phyloP scores from a whole-genome alignment of 1,284 basidiomycete species.

The Ustilago xerochloae region DNA sequence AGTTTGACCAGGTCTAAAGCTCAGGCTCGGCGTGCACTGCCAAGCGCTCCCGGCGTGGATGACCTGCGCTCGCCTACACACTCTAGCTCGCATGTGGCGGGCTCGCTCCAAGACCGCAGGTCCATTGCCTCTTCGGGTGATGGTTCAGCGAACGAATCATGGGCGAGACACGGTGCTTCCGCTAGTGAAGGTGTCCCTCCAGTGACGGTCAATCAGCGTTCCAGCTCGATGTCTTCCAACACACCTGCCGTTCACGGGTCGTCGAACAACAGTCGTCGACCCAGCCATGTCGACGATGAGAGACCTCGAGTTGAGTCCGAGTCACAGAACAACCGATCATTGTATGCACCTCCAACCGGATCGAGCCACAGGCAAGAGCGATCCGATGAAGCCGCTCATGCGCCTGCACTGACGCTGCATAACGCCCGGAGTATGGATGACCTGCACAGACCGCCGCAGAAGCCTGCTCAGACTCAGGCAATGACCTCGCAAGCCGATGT shows the following conservation, averaged over 20 bases:
- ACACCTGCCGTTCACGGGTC: slow-evolving; percentile 3
- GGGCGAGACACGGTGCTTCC: slow-evolving; percentile 13
- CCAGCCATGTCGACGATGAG: slow-evolving; percentile 24
- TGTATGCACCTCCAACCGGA: slow-evolving; percentile 15
- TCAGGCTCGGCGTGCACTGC: slow-evolving; percentile 40
- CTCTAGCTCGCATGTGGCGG: background rate
- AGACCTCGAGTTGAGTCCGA: slow-evolving; percentile 10
- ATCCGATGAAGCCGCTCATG: slow-evolving; percentile 25
- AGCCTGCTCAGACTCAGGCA: slow-evolving; percentile 14
- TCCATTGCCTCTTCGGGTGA: slow-evolving; percentile 44
- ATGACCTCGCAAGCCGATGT: slow-evolving; percentile 33
- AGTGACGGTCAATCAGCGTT: slow-evolving; percentile 24
- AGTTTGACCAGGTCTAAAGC: slow-evolving; percentile 50
- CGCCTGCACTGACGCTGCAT: slow-evolving; percentile 31
- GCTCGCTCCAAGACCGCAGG: slow-evolving; percentile 28
- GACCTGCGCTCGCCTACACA: slow-evolving; percentile 41
- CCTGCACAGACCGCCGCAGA: slow-evolving; percentile 26
- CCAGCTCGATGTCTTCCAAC: slow-evolving; percentile 23
- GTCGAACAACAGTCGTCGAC: slow-evolving; percentile 6
- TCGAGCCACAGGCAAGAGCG: slow-evolving; percentile 26
- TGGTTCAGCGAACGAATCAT: slow-evolving; percentile 26
- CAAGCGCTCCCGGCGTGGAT: slow-evolving; percentile 37
- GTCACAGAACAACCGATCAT: slow-evolving; percentile 1
- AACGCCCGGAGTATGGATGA: slow-evolving; percentile 55
- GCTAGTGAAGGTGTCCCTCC: slow-evolving; percentile 19